These are phyloP conservation scores for Trichoderma koningiopsis DNA, from an alignment of 2,329 filamentous ascomycete genomes.

Conservation along the genomic window DNA sequence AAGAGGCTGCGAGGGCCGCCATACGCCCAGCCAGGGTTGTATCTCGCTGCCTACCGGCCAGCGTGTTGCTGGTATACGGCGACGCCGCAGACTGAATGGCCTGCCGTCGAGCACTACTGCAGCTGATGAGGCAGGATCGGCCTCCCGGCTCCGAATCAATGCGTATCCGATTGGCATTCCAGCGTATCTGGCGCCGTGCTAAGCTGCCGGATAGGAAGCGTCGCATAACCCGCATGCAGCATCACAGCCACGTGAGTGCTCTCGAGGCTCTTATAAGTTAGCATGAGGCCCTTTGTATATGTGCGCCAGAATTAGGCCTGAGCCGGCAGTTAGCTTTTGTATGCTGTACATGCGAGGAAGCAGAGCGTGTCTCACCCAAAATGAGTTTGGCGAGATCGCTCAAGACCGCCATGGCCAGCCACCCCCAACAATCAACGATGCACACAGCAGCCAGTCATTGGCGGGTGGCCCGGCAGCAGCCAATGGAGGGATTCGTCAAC, in stretches of 20 bases:
- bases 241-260: not conserved
- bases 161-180: conserved; percentile 4
- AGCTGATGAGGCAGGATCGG: not conserved
- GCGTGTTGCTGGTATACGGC: not conserved
- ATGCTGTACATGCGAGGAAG: not conserved
- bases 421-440: not conserved
- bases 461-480: not conserved
- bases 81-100: not conserved
- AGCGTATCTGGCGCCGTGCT: not conserved
- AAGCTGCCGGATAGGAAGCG: not conserved
- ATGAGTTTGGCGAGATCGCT: conserved; percentile 12
- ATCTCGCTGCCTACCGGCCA: not conserved
- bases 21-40: not conserved
- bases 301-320: not conserved
- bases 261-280: not conserved
- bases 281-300: not conserved
- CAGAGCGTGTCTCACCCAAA: not conserved
- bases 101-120: not conserved
- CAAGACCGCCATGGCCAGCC: conserved; percentile 16
- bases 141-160: not conserved
- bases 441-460: conserved; percentile 2
- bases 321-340: not conserved
- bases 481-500: not conserved
- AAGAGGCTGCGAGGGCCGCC: not conserved
- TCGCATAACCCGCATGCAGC: not conserved